Evolutionary conservation across 164 flowering plant genomes (phyloP), one percentile per base, ranked within the genome.

Genomic region (Paratinospora sagittata): DNA sequence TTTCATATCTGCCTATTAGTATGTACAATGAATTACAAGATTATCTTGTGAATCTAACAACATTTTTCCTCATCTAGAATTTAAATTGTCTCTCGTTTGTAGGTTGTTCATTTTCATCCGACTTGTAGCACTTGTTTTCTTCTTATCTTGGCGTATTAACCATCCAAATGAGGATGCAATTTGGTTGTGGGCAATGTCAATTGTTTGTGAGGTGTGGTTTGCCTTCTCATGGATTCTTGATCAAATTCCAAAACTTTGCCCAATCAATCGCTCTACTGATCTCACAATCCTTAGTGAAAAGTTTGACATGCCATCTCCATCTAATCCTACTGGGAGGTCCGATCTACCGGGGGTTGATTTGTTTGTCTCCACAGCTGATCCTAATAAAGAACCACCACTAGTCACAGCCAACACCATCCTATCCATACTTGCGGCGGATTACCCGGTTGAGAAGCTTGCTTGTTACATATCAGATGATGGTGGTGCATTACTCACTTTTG

Each of bases 221-320:
- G 93, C 86, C 1, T 88, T 89, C 79, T 91, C 97, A 0, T 91
- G 97, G 97, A 81, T 91, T 17, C 88, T 91, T 8, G 97, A 91
- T 76, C 93, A 89, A 69, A 57, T 91, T 60, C 97, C 97, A 17
- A 91, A 89, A 77, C 72, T 91, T 8, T 80, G 79, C 67, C 97
- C 97, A 0, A 63, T 89, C 13, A 91, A 88, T 74, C 90, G 90
- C 0, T 75, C 86, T 60, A 82, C 88, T 0, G 92, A 91, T 75
- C 88, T 91, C 12, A 39, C 78, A 0, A 84, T 82, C 26, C 79
- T 91, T 13, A 80, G 76, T 5, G 97, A 91, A 47, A 91, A 91
- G 69, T 91, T 91, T 37, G 97, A 89, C 11, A 57, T 82, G 83
- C 90, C 97, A 1, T 81, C 88, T 3, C 89, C 92, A 0, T 74